Evolutionary conservation across 768 basidiomycete genomes (phyloP), one percentile per base, ranked within the genome.

Genomic region (Suillus occidentalis): DNA sequence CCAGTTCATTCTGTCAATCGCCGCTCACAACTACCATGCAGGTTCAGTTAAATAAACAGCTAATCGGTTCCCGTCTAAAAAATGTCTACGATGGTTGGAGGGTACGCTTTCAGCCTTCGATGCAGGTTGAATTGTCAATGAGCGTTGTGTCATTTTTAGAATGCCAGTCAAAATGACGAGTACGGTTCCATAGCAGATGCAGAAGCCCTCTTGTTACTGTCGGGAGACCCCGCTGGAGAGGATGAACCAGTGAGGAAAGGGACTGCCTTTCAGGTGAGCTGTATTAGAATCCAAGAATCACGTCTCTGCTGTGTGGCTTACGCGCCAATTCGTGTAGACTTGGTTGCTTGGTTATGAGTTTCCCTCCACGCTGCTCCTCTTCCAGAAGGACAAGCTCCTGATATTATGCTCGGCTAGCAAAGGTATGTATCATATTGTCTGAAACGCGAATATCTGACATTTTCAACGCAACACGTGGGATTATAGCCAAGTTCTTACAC

Each of bases 341-440:
- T 97, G 95, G 93, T 83, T 99, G 20, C 85, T 99, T 45, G 97
- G 96, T 16, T 99, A 95, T 76, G 97, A 99, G 77, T 99, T 99
- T 73, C 97, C 97, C 3, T 94, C 95, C 0, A 98, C 97, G 0
- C 81, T 98, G 36, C 84, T 96, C 64, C 80, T 98, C 22, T 91
- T 99, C 71, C 84, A 89, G 64, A 90, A 90, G 71, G 82, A 89
- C 62, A 91, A 86, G 72, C 78, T 99, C 22, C 81, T 81, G 40
- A 89, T 98, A 47, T 79, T 97, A 34, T 95, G 93, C 67, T 96
- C 94, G 28, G 85, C 91, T 1, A 92, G 89, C 22, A 97, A 98
- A 86, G 92, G 95, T 94, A 66, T 66, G 78, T 62, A 50, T 12
- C 57, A 2, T 47, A 6, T 53, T 12, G 28, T 50, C 42, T 37